Percentiles rank a stretch among this genome's conserved stretches.
These are phyloP conservation scores for Trichoderma koningiopsis DNA, from an alignment of 2,329 filamentous ascomycete genomes.

Conservation along the genomic window DNA sequence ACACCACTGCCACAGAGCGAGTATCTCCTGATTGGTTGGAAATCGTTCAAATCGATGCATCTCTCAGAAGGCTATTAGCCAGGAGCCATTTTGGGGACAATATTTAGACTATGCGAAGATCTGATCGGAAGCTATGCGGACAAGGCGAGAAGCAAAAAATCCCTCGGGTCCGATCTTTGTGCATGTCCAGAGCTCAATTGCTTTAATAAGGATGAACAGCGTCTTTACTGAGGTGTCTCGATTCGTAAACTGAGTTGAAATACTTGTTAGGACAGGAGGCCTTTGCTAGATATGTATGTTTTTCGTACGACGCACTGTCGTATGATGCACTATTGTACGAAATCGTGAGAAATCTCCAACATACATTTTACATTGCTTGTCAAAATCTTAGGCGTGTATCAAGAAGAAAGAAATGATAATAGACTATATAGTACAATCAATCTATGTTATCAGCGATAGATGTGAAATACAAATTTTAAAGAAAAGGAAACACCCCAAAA, in stretches of 20 bases:
- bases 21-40: too few relatives aligned
- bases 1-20: neutral
- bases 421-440: neutral
- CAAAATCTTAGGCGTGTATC: neutral
- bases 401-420: neutral
- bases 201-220: slow-evolving; percentile 37
- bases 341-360: too few relatives aligned
- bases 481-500: neutral
- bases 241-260: too few relatives aligned
- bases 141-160: too few relatives aligned
- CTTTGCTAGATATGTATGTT: neutral
- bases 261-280: neutral
- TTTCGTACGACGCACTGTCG: too few relatives aligned
- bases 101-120: too few relatives aligned
- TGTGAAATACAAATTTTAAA: neutral
- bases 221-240: slow-evolving; percentile 43
- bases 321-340: too few relatives aligned
- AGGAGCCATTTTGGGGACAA: too few relatives aligned
- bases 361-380: neutral
- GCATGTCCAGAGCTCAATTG: slow-evolving; percentile 38
- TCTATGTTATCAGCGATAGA: neutral
- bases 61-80: too few relatives aligned
- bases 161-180: too few relatives aligned
- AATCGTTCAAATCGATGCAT: too few relatives aligned
- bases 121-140: too few relatives aligned